Evolutionary conservation across 2,329 filamentous ascomycete genomes (phyloP).

Genomic region (Tothia fuscella): DNA sequence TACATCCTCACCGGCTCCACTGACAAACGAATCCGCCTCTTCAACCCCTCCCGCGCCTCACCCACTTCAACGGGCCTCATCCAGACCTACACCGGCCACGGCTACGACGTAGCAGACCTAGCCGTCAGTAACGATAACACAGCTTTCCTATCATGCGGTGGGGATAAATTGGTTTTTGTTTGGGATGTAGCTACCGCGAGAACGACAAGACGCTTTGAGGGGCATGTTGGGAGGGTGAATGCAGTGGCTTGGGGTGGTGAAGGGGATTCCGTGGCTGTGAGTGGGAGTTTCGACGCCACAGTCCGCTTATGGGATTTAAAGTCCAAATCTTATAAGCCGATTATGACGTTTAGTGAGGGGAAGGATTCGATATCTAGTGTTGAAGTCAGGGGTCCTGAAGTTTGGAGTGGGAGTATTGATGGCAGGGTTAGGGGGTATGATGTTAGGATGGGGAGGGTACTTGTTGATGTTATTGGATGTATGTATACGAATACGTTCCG

Average conservation of each 20-base stretch:
- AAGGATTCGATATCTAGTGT: constrained; percentile 50
- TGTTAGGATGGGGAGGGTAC: constrained; percentile 58
- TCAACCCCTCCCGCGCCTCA: constrained; percentile 54
- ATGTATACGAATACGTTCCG: constrained; percentile 16
- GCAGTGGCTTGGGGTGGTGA: constrained; percentile 67
- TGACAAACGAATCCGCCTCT: constrained; percentile 75
- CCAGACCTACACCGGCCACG: constrained; percentile 80
- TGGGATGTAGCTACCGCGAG: constrained; percentile 83
- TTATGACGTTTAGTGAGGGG: constrained; percentile 64
- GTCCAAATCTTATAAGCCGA: constrained; percentile 43
- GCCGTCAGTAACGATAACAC: constrained; percentile 64
- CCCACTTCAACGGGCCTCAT: constrained; percentile 45
- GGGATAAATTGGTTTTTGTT: constrained; percentile 81
- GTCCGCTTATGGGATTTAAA: constrained; percentile 66
- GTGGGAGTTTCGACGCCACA: constrained; percentile 61
- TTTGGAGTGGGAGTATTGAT: constrained; percentile 72
- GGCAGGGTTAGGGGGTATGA: constrained; percentile 75
- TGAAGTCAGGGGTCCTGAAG: constrained; percentile 32
- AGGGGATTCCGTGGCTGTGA: constrained; percentile 60
- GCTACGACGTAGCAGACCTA: constrained; percentile 81
- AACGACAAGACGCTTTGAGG: constrained; percentile 63
- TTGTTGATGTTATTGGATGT: constrained; percentile 57
- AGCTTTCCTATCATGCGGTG: constrained; percentile 74
- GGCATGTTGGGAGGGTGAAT: constrained; percentile 65
- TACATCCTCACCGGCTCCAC: constrained; percentile 70